Conservation (phyloP, 805 yeast species). For the Teunomyces stri region DNA sequence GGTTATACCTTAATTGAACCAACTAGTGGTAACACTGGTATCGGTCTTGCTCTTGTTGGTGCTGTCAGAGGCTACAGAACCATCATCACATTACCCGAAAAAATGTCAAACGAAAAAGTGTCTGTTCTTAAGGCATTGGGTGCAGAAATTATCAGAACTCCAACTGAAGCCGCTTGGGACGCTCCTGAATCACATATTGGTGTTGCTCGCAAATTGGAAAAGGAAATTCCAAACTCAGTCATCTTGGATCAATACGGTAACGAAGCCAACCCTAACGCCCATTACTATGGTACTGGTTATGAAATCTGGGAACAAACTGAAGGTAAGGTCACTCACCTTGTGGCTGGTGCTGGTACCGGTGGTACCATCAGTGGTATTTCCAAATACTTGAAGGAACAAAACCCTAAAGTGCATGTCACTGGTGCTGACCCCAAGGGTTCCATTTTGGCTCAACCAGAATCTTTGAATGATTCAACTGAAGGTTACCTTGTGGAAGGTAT, state of each 20-base stretch:
- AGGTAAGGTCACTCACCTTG: slow-evolving; percentile 68
- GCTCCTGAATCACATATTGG: slow-evolving; percentile 90
- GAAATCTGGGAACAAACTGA: slow-evolving; percentile 82
- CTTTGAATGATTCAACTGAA: slow-evolving; percentile 57
- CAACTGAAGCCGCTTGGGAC: slow-evolving; percentile 92
- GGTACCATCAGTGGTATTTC: slow-evolving; percentile 96
- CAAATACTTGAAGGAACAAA: slow-evolving; percentile 68
- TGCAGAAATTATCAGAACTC: slow-evolving; percentile 87
- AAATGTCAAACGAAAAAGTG: slow-evolving; percentile 89
- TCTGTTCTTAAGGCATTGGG: slow-evolving; percentile 85
- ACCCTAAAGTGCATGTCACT: slow-evolving; percentile 57
- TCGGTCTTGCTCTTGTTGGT: slow-evolving; percentile 82
- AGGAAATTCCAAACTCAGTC: slow-evolving; percentile 81
- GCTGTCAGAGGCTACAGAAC: slow-evolving; percentile 86
- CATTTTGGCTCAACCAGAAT: slow-evolving; percentile 75
- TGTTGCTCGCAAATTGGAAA: slow-evolving; percentile 75
- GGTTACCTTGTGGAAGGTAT: slow-evolving; percentile 84
- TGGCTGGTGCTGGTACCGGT: slow-evolving; percentile 95
- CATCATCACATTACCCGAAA: slow-evolving; percentile 84
- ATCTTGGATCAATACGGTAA: slow-evolving; percentile 83
- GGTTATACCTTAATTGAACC: slow-evolving; percentile 85
- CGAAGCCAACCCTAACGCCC: slow-evolving; percentile 78
- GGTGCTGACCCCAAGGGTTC: slow-evolving; percentile 91
- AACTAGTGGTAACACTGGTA: slow-evolving; percentile 90
- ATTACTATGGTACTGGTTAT: slow-evolving; percentile 78